Evolutionary conservation across 495 filamentous ascomycete species (phyloP), one percentile per base, ranked within the genome.

Genomic region (Halenospora varia): DNA sequence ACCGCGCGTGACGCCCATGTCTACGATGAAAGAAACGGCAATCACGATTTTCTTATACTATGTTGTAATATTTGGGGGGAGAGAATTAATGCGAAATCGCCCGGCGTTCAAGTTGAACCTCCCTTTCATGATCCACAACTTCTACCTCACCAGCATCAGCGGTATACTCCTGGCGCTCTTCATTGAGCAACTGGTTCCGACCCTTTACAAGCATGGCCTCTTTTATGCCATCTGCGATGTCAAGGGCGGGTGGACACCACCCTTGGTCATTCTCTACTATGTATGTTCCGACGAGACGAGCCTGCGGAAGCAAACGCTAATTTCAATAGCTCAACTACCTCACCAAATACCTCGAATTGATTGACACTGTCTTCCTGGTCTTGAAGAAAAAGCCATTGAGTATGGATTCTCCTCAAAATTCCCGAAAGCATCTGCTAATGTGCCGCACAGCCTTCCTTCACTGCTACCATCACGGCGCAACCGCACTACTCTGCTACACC

Each of bases 341-440:
- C 20, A 90, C 86, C 62, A 91, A 91, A 71, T 92, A 89, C 71
- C 79, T 91, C 53, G 88, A 92, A 68, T 77, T 92, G 45, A 66
- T 92, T 61, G 88, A 92, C 69, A 92, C 88, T 51, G 79, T 87
- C 62, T 92, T 92, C 79, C 73, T 92, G 55, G 85, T 90, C 73
- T 73, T 91, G 62, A 91, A 92, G 83, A 92, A 92, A 79, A 92
- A 92, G 78, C 88, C 88, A 25, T 73, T 90, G 68, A 88, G 85
- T 88, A 82, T 58, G 82, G 64, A 26, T 20, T 41, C 4, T 2
- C 3, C 24, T 51, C 17, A 2, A 40, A 50, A 39, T 29, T 18
- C 52, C 20, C 26, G 0, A 10, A 13, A 46, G 20, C 24, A 48
- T 56, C 42, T 50, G 47, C 68, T 75, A 60, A 74, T 61, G 51